A percentile compares a stretch with the other conserved stretches of the same genome.
Conservation (phyloP, 257 asterid species). For the Haberlea rhodopensis region DNA sequence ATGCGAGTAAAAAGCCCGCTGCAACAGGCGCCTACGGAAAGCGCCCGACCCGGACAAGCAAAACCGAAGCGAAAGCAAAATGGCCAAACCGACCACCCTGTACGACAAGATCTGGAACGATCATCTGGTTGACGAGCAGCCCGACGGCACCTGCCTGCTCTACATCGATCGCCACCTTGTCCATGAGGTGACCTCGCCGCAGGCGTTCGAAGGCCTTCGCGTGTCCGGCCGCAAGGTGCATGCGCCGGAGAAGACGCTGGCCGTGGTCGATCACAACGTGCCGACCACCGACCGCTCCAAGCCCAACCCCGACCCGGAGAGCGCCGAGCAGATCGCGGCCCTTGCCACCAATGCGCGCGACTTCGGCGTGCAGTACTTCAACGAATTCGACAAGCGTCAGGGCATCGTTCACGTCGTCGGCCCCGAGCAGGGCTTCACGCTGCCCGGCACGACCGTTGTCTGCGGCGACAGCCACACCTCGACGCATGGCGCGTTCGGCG, state of each 20-base stretch:
- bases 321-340: neutral
- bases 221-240: neutral
- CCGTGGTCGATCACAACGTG: neutral
- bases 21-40: too few relatives aligned
- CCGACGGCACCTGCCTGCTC: neutral
- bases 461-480: neutral
- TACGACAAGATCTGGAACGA: neutral
- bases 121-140: neutral
- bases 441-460: neutral
- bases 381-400: neutral
- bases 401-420: neutral
- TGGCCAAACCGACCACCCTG: too few relatives aligned
- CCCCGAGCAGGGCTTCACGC: neutral
- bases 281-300: too few relatives aligned
- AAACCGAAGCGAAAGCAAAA: too few relatives aligned
- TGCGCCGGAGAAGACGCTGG: neutral
- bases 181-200: neutral
- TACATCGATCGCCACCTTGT: neutral
- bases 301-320: neutral
- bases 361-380: neutral
- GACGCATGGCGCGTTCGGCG: neutral
- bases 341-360: neutral
- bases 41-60: too few relatives aligned
- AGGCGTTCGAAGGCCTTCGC: neutral
- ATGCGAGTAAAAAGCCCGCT: too few relatives aligned